Base-by-base conservation (phyloP, 2,329 filamentous ascomycete species). In the Trichophaea hybrida region DNA sequence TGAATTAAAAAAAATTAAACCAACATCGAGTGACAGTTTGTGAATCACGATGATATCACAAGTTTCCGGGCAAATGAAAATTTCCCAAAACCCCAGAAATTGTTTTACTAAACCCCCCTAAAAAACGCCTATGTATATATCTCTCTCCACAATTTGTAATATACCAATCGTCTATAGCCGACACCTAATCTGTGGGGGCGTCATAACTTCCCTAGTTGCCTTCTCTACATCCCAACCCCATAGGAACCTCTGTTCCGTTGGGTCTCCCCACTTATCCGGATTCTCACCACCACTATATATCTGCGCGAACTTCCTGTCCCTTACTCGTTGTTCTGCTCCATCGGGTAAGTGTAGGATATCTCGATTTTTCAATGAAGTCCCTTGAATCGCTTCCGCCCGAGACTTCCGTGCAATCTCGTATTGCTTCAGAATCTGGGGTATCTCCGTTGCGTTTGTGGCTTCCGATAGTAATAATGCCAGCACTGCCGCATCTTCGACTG, bases 401-500 rank as follows among this genome's bases (percentile, higher is more conserved):
- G 78, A 76, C 69, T 80, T 81, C 60, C 79, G 74, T 53, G 80
- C 70, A 54, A 74, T 70, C 71, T 81, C 77, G 69, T 80, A 82
- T 4, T 77, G 75, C 64, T 74, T 74, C 55, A 81, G 46, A 6
- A 48, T 55, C 13, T 49, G n/a, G 33, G 53, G 54, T 8, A 62
- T 49, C 13, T 60, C 37, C 6, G 43, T 13, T 33, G 38, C 48
- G n/a, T 33, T 51, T 15, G 38, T 40, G 6, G 57, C 13, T 31
- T 32, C 31, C 7, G 52, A 51, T 44, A 63, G 52, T 37, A 61
- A n/a, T 3, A 59, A 33, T 10, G 48, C 78, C 31, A 84, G 69
- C 3, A 80, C 77, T 6, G 78, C 80, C 1, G 78, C 82, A 67
- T 85, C 82, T 69, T 86, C 82, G 55, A 83, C 81, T 8, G 81